Base-by-base conservation (phyloP, 1,284 basidiomycete species). In the Boletellus deceptivus region DNA sequence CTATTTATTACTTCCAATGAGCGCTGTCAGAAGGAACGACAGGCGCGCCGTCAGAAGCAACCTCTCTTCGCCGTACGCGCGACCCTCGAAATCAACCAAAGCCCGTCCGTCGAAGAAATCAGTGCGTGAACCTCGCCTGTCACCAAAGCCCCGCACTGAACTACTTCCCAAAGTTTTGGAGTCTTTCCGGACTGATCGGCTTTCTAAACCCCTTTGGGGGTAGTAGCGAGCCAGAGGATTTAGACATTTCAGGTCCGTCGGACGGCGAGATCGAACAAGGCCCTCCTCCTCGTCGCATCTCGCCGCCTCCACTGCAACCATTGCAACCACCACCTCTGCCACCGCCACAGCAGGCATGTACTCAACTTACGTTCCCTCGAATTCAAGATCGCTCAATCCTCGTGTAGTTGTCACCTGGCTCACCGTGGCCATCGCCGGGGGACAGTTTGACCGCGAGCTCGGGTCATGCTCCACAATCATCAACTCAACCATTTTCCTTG, bases 201-300 rank as follows among this genome's bases (percentile, higher is more conserved):
- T 77, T 70, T 57, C 58, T 82, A 13, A 79, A 78, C 53, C 79
- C 78, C 7, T 64, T 78, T 17, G 68, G 71, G 31, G 65, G 61
- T 57, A 38, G 39, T 3, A 20, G 16, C 46, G 65, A 68, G 51
- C 46, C 18, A 56, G 57, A 53, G 41, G 59, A 64, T 43, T 52
- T 43, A 2, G 65, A 67, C 36, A 20, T 53, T 34, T 53, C 54
- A n/a, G 50, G 48, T 31, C 33, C 43, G 18, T 67, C 54, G 11
- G 60, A 68, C 37, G 55, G 60, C 43, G 62, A 67, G 52, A 54
- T 69, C 45, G 61, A 68, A 38, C 56, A 51, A 54, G 50, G 59
- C 31, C 46, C 57, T 29, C 59, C 61, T 18, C 61, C 64, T 20
- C 48, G 53, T 43, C 59, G 55, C 27, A 55, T 60, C 46, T 55